Conservation (phyloP, 495 filamentous ascomycete species). For the Neurospora sp. region DNA sequence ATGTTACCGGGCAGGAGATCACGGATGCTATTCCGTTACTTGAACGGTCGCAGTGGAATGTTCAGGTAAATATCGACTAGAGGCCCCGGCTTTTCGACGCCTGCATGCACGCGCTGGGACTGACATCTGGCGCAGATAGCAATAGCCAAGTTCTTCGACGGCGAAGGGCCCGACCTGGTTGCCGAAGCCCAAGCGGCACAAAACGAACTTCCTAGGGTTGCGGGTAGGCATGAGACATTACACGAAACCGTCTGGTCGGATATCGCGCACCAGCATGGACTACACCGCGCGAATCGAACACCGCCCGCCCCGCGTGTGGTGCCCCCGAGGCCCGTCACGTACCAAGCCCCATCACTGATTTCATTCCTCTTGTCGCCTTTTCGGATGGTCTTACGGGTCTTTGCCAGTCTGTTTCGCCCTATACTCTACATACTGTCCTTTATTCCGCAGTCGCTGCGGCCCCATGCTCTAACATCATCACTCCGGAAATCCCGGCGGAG, state of each 20-base stretch:
- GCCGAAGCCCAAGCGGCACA: constrained; percentile 64
- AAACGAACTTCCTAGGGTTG: constrained; percentile 44
- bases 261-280: neutral
- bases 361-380: constrained; percentile 74
- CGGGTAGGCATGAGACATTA: constrained; percentile 59
- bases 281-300: constrained; percentile 17
- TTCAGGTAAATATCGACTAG: constrained; percentile 50
- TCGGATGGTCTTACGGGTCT: constrained; percentile 59
- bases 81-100: neutral
- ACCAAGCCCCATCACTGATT: constrained; percentile 62
- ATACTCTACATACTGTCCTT: constrained; percentile 66
- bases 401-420: constrained; percentile 56
- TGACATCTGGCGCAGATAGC: constrained; percentile 55
- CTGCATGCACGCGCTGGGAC: neutral
- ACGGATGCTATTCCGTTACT: constrained; percentile 72
- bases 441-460: constrained; percentile 36
- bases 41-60: constrained; percentile 87
- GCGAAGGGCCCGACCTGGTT: constrained; percentile 73
- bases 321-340: constrained; percentile 55
- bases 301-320: constrained; percentile 72
- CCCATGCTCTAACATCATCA: constrained; percentile 50
- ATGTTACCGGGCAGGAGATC: constrained; percentile 75
- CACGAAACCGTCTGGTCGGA: constrained; percentile 43
- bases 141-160: constrained; percentile 94
- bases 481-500: constrained; percentile 55